phyloP scores from a whole-genome alignment of 75 land plant species.

The Picea glauca region DNA sequence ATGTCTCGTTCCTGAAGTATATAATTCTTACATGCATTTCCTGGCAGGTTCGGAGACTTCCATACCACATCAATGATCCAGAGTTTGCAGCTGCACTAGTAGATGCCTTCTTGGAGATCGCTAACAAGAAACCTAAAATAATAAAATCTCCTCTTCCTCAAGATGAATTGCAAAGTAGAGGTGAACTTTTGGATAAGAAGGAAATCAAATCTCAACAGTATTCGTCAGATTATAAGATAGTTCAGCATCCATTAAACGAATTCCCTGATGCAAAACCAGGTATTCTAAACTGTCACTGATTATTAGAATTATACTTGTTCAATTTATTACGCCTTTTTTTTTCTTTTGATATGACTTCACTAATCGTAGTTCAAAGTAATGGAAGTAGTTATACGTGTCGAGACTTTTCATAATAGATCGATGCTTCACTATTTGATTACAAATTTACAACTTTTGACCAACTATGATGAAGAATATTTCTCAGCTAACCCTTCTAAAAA shows the following conservation, averaged over 20 bases:
- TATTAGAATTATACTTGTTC: background rate
- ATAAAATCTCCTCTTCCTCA: background rate
- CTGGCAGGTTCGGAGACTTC: slow-evolving; percentile 65
- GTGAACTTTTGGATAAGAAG: background rate
- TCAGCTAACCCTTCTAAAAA: background rate
- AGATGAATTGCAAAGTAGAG: background rate
- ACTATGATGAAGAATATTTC: too few species aligned
- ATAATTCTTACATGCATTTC: background rate
- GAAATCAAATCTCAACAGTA: background rate
- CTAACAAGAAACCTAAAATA: slow-evolving; percentile 7
- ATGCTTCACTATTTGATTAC: background rate
- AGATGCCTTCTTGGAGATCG: slow-evolving; percentile 69
- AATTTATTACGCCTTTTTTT: background rate
- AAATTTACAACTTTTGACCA: background rate
- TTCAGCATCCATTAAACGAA: slow-evolving; percentile 20
- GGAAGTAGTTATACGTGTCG: background rate
- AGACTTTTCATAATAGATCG: background rate
- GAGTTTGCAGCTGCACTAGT: slow-evolving; percentile 81
- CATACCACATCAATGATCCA: slow-evolving; percentile 84
- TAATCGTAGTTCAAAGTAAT: slow-evolving; percentile 1
- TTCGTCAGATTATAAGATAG: background rate
- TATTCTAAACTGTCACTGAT: slow-evolving; percentile 8
- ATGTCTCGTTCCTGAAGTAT: background rate
- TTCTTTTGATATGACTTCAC: background rate
- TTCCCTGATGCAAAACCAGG: slow-evolving; percentile 76